phyloP scores from a whole-genome alignment of 2,329 filamentous ascomycete genomes.

The Arthrobotrys entomopaga region DNA sequence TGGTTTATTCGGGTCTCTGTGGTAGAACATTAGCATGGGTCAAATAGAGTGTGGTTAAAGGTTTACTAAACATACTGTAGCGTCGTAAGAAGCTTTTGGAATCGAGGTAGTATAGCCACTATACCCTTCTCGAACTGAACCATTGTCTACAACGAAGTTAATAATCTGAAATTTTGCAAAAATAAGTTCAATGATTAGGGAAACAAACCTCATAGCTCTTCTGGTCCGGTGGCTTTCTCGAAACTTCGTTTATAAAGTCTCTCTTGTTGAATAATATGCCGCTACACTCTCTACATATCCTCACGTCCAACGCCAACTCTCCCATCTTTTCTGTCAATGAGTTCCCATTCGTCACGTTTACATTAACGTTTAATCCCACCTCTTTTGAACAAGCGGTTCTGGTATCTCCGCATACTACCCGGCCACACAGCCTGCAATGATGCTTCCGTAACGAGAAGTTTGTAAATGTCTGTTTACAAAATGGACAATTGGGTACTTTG shows the following conservation, averaged over 20 bases:
- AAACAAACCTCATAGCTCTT: constrained; percentile 72
- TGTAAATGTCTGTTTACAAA: constrained; percentile 95
- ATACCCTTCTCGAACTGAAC: constrained; percentile 90
- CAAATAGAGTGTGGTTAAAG: neutral
- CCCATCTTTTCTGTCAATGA: constrained; percentile 65
- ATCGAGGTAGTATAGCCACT: constrained; percentile 79
- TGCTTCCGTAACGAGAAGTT: constrained; percentile 92
- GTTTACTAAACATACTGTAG: constrained; percentile 70
- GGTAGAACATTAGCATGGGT: neutral
- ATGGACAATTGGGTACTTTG: constrained; percentile 81
- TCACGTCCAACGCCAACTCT: constrained; percentile 78
- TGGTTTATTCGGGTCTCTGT: constrained; percentile 60
- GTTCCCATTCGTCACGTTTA: constrained; percentile 65
- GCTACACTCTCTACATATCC: constrained; percentile 92
- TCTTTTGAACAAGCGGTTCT: constrained; percentile 85
- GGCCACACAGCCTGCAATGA: constrained; percentile 92
- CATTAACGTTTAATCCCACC: constrained; percentile 79
- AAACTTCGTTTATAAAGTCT: constrained; percentile 78
- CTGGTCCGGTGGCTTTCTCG: constrained; percentile 76
- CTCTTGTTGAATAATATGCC: constrained; percentile 75
- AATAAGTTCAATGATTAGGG: neutral
- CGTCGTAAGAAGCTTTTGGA: constrained; percentile 78
- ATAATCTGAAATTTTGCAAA: neutral
- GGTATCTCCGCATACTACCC: constrained; percentile 89
- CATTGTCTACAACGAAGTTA: constrained; percentile 69